These are phyloP conservation scores for Penstemon eatonii DNA, from an alignment of 257 asterid species.

Conservation along the genomic window DNA sequence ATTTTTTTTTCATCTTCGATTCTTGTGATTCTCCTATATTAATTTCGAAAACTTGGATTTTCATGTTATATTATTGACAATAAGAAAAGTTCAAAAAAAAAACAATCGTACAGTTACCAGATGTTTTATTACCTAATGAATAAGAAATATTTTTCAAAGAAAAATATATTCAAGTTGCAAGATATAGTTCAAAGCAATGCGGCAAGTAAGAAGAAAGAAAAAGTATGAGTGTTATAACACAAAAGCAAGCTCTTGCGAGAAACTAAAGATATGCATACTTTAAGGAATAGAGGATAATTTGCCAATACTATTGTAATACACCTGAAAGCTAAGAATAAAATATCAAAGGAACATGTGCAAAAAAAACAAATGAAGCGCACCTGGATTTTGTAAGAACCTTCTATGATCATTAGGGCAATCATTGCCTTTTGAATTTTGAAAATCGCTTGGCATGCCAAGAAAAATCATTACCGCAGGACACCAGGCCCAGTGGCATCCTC, in stretches of 20 bases:
- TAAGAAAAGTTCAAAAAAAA: not conserved
- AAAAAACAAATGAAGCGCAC: conserved; percentile 36
- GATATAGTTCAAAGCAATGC: not conserved
- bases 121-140: conserved; percentile 4
- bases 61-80: not conserved
- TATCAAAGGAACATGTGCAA: not conserved
- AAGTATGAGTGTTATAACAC: conserved; percentile 1
- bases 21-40: too few relatives aligned
- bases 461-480: conserved; percentile 93
- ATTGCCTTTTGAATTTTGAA: conserved; percentile 88
- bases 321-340: conserved; percentile 21
- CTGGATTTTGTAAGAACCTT: conserved; percentile 97
- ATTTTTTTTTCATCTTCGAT: too few relatives aligned
- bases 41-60: too few relatives aligned
- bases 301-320: not conserved
- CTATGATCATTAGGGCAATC: conserved; percentile 93
- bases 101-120: conserved; percentile 1
- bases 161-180: not conserved
- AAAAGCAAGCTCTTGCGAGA: not conserved
- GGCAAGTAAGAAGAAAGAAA: conserved; percentile 4
- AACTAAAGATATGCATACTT: conserved; percentile 12
- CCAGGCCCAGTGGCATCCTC: conserved; percentile 99
- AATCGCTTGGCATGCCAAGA: conserved; percentile 83
- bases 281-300: not conserved
- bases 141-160: conserved; percentile 1